phyloP scores from a whole-genome alignment of 495 filamentous ascomycete genomes.

The Penicillium canariense region DNA sequence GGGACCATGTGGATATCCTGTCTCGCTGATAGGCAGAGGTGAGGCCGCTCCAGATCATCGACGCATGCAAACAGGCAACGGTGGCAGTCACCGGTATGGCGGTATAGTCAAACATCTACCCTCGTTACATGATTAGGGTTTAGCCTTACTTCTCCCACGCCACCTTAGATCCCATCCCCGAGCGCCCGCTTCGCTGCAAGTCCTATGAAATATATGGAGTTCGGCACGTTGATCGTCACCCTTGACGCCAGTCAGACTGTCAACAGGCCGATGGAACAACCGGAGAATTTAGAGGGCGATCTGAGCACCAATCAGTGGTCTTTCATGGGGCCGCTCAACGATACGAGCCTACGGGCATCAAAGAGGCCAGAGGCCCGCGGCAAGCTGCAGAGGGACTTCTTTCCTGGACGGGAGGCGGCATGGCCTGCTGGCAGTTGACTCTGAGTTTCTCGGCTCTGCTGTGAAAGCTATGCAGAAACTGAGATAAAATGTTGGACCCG shows the following conservation, averaged over 20 bases:
- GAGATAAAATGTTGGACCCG: conserved; percentile 27
- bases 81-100: conserved; percentile 18
- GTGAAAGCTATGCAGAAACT: not conserved
- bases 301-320: conserved; percentile 20
- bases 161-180: too few species aligned
- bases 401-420: conserved; percentile 31
- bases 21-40: conserved; percentile 32
- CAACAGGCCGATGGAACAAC: conserved; percentile 19
- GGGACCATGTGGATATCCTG: conserved; percentile 54
- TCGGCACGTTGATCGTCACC: too few species aligned
- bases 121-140: too few species aligned
- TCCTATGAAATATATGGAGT: too few species aligned
- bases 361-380: conserved; percentile 40
- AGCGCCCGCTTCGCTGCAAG: too few species aligned
- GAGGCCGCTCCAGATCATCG: not conserved
- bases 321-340: conserved; percentile 19
- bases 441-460: not conserved
- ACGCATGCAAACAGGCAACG: conserved; percentile 35
- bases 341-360: conserved; percentile 22
- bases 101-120: not conserved
- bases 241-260: not conserved
- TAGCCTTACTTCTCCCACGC: too few species aligned
- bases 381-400: conserved; percentile 33
- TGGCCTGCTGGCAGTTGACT: conserved; percentile 23
- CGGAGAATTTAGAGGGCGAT: conserved; percentile 25